Evolutionary conservation across 768 basidiomycete genomes (phyloP).

Genomic region (Leucosporidium scottii): DNA sequence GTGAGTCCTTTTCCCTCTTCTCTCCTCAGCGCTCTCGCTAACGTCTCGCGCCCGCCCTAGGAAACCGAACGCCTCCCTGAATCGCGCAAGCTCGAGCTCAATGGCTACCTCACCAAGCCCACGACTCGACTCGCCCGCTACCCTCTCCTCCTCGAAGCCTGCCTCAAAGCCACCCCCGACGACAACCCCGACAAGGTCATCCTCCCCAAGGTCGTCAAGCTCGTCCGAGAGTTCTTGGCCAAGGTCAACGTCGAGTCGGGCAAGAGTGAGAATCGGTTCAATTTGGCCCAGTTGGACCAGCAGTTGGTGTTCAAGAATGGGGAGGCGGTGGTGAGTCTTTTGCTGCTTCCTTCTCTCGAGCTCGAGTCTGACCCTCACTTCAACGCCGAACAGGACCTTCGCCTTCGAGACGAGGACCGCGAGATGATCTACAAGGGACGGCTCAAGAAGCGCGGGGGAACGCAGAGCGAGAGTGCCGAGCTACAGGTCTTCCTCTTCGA

Average conservation of each 20-base stretch:
- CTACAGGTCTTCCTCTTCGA: constrained; percentile 92
- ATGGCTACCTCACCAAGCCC: constrained; percentile 95
- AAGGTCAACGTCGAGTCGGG: constrained; percentile 91
- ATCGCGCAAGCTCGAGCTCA: constrained; percentile 91
- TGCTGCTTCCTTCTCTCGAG: not conserved
- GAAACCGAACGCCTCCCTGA: constrained; percentile 85
- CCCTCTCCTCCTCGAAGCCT: constrained; percentile 83
- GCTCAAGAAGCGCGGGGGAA: constrained; percentile 72
- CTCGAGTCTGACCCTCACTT: not conserved
- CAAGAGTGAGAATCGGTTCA: constrained; percentile 92
- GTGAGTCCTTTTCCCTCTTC: constrained; percentile 48
- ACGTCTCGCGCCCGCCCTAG: constrained; percentile 44
- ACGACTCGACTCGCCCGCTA: constrained; percentile 96
- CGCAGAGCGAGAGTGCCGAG: constrained; percentile 72
- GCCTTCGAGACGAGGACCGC: constrained; percentile 75
- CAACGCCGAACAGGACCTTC: constrained; percentile 58
- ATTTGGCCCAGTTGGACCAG: constrained; percentile 83
- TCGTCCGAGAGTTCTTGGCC: constrained; percentile 71
- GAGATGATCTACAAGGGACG: constrained; percentile 86
- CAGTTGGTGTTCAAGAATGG: constrained; percentile 83
- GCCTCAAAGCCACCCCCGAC: constrained; percentile 83
- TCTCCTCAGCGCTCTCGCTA: not conserved
- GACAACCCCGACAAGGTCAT: constrained; percentile 76
- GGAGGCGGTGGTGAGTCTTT: constrained; percentile 69
- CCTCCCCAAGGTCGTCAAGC: constrained; percentile 66